Conservation (phyloP, 2,329 filamentous ascomycete genomes). For the Gliomastix tumulicola region DNA sequence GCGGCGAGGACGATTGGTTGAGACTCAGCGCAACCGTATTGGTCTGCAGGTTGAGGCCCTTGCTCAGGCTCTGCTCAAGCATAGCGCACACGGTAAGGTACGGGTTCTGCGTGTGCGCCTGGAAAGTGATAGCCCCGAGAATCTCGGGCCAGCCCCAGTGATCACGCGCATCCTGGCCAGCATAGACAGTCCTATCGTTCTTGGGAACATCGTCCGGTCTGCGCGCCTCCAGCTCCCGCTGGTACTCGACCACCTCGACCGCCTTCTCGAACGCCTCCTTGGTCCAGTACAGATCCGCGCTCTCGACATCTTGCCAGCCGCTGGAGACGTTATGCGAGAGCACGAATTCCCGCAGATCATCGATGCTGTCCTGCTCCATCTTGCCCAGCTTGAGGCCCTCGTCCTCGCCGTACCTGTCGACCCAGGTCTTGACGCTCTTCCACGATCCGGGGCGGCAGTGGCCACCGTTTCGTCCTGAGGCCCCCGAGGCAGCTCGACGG, state of each 20-base stretch:
- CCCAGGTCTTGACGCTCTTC: constrained; percentile 8
- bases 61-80: constrained; percentile 32
- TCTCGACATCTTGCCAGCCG: constrained; percentile 11
- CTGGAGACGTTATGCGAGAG: constrained; percentile 9
- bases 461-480: constrained; percentile 27
- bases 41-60: constrained; percentile 44
- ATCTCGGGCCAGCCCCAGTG: constrained; percentile 8
- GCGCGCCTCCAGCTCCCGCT: constrained; percentile 2
- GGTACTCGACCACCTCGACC: constrained; percentile 6
- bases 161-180: constrained; percentile 9
- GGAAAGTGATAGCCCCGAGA: constrained; percentile 12
- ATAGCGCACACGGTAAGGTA: constrained; percentile 24
- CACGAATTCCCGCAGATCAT: constrained; percentile 11
- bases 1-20: background rate
- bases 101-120: constrained; percentile 13
- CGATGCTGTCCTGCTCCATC: constrained; percentile 13
- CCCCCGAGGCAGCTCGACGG: constrained; percentile 22
- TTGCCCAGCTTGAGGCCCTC: constrained; percentile 13
- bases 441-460: constrained; percentile 21
- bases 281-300: constrained; percentile 12
- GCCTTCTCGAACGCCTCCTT: constrained; percentile 3
- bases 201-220: constrained; percentile 14
- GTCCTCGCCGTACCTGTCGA: constrained; percentile 12
- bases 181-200: constrained; percentile 4
- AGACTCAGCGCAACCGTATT: constrained; percentile 33